Conservation (phyloP, 441 rosid species). For the Manihot esculenta region DNA sequence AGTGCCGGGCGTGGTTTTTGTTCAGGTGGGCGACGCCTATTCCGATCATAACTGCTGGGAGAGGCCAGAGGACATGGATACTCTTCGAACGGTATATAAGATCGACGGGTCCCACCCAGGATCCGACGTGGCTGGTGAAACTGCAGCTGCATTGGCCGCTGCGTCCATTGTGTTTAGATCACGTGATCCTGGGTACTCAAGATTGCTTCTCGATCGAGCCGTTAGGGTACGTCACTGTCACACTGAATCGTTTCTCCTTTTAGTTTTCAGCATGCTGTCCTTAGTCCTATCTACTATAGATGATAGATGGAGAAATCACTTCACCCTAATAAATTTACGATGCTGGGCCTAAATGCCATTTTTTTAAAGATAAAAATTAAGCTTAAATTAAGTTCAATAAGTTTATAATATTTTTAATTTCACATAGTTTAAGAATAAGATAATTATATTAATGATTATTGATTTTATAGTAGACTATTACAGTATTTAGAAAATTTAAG, state of each 20-base stretch:
- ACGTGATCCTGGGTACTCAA: slow-evolving; percentile 71
- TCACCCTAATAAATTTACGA: not conserved
- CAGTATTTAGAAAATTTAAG: too few relatives aligned
- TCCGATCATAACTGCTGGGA: slow-evolving; percentile 94
- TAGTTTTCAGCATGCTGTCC: not conserved
- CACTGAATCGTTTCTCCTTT: not conserved
- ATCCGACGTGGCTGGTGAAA: slow-evolving; percentile 89
- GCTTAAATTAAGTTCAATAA: too few relatives aligned
- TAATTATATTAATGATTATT: too few relatives aligned
- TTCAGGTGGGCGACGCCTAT: slow-evolving; percentile 94
- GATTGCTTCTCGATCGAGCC: slow-evolving; percentile 64
- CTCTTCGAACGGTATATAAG: slow-evolving; percentile 60
- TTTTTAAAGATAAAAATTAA: too few relatives aligned
- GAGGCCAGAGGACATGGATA: slow-evolving; percentile 96
- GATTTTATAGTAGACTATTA: too few relatives aligned
- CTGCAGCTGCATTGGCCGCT: slow-evolving; percentile 83
- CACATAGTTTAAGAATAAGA: too few relatives aligned
- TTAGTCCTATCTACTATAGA: not conserved
- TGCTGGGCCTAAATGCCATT: not conserved
- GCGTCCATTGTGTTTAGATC: slow-evolving; percentile 77
- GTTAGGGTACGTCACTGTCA: slow-evolving; percentile 52
- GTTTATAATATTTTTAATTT: too few relatives aligned
- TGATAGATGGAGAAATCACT: not conserved
- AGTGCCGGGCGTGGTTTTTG: slow-evolving; percentile 75
- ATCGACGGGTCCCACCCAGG: slow-evolving; percentile 79